Conservation (phyloP, 495 filamentous ascomycete genomes). For the Delitschia confertaspora region DNA sequence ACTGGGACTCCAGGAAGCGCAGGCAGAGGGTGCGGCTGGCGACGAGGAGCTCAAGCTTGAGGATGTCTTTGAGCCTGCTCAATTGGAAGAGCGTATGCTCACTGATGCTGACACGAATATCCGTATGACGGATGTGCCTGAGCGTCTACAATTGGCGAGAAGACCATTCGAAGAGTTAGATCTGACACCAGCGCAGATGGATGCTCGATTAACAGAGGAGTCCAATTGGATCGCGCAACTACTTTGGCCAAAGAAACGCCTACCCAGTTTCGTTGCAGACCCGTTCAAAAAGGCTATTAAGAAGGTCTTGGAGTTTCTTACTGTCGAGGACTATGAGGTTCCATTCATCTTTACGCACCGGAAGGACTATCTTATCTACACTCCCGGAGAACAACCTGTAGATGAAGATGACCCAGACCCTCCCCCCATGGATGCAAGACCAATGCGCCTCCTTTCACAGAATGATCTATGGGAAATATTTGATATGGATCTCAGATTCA, state of each 20-base stretch:
- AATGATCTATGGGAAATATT: constrained; percentile 91
- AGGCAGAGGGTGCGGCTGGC: constrained; percentile 58
- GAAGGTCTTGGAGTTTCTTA: constrained; percentile 91
- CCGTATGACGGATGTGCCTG: constrained; percentile 75
- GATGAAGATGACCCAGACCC: constrained; percentile 46
- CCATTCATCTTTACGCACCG: constrained; percentile 97
- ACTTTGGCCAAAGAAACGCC: constrained; percentile 73
- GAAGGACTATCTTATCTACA: constrained; percentile 94
- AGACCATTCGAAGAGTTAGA: constrained; percentile 73
- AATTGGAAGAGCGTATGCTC: constrained; percentile 83
- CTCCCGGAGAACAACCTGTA: constrained; percentile 61
- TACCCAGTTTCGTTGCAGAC: constrained; percentile 59
- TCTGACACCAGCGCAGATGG: constrained; percentile 59
- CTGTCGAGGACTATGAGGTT: constrained; percentile 85
- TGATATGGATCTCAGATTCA: constrained; percentile 88
- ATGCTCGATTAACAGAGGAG: constrained; percentile 61
- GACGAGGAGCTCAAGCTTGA: constrained; percentile 76
- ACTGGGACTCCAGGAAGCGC: constrained; percentile 66
- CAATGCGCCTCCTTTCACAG: constrained; percentile 80
- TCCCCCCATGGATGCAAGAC: constrained; percentile 52
- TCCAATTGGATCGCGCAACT: constrained; percentile 81
- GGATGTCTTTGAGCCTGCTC: constrained; percentile 94
- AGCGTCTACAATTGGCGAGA: constrained; percentile 85
- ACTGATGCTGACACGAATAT: constrained; percentile 93
- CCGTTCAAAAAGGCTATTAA: constrained; percentile 80